These are phyloP conservation scores for Globisporangium heterothallicum DNA, from an alignment of 352 stramenopile genomes.

Conservation along the genomic window DNA sequence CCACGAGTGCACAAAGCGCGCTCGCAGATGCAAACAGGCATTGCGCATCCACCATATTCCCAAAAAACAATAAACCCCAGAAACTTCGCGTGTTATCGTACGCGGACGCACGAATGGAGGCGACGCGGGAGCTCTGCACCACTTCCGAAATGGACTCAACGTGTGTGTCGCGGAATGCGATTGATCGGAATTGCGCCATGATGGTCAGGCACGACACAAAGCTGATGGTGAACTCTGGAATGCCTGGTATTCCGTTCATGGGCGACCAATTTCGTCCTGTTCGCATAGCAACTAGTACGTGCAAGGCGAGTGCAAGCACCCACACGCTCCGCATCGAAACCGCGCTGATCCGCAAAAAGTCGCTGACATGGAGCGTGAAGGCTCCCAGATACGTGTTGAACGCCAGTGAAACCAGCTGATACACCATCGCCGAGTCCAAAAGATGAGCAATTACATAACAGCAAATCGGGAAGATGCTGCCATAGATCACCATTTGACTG, in stretches of 20 bases:
- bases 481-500: constrained; percentile 27
- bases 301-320: constrained; percentile 14
- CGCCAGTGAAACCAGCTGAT: constrained; percentile 17
- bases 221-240: constrained; percentile 21
- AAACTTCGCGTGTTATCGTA: constrained; percentile 4
- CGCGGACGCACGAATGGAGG: neutral
- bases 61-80: neutral
- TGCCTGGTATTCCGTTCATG: constrained; percentile 10
- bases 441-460: constrained; percentile 26
- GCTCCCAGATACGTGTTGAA: constrained; percentile 15
- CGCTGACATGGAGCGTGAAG: constrained; percentile 6
- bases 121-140: neutral
- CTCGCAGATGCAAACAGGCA: neutral
- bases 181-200: constrained; percentile 9
- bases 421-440: constrained; percentile 18
- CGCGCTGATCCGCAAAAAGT: constrained; percentile 8
- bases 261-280: constrained; percentile 11
- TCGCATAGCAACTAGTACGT: constrained; percentile 7
- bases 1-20: neutral
- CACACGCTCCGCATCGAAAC: constrained; percentile 12
- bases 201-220: constrained; percentile 15
- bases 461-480: constrained; percentile 19
- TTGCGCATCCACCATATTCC: constrained; percentile 5
- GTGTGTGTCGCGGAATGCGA: constrained; percentile 7
- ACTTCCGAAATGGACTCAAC: constrained; percentile 3